Percentiles rank a stretch among this genome's conserved stretches.
Conservation (phyloP, 2,329 filamentous ascomycete species). For the Cercospora sp. region DNA sequence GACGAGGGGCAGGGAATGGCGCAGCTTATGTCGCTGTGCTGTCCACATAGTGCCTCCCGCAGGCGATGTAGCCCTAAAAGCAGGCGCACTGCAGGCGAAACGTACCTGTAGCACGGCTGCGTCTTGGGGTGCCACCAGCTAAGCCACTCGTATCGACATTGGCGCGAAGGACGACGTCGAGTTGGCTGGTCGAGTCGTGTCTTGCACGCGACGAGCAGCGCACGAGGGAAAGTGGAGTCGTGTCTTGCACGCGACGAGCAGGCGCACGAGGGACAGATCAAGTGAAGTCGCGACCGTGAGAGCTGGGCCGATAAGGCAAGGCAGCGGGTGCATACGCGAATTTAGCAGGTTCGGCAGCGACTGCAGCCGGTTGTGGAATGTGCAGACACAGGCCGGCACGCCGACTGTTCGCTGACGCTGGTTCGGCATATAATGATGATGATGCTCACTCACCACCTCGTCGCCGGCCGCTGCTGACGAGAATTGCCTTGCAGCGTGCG, state of each 20-base stretch:
- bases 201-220: not conserved
- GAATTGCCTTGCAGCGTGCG: too few species aligned
- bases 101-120: slow-evolving; percentile 20
- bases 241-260: not conserved
- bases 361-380: too few species aligned
- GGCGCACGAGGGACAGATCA: not conserved
- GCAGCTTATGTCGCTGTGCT: slow-evolving; percentile 13
- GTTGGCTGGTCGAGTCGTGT: not conserved
- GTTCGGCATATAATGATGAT: too few species aligned
- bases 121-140: slow-evolving; percentile 15
- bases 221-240: not conserved
- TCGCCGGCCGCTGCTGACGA: too few species aligned
- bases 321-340: not conserved
- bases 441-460: not conserved
- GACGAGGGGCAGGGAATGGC: not conserved
- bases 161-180: slow-evolving; percentile 1
- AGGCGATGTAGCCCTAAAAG: not conserved
- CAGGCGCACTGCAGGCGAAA: slow-evolving; percentile 15
- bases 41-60: slow-evolving; percentile 5
- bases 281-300: not conserved
- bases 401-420: too few species aligned
- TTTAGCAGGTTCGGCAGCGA: not conserved
- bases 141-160: slow-evolving; percentile 16
- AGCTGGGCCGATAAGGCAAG: not conserved
- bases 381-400: too few species aligned